These are phyloP conservation scores for Pythium diclinum DNA, from an alignment of 352 stramenopile genomes.

Conservation along the genomic window DNA sequence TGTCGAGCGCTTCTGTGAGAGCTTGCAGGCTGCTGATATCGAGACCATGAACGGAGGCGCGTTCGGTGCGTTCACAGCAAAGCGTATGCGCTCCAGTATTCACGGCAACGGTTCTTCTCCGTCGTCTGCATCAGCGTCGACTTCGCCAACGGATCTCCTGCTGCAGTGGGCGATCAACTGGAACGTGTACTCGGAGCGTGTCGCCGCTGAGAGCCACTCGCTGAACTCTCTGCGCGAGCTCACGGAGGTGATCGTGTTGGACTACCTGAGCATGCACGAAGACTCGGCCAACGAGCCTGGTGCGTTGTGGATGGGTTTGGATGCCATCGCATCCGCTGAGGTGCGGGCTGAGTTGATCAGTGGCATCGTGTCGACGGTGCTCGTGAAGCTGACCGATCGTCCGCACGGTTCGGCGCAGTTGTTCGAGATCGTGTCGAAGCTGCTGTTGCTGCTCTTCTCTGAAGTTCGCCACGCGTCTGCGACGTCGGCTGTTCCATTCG, in stretches of 20 bases:
- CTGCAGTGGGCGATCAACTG: slow-evolving; percentile 79
- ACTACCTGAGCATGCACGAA: slow-evolving; percentile 55
- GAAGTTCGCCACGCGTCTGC: slow-evolving; percentile 34
- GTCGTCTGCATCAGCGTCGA: slow-evolving; percentile 31
- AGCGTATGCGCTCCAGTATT: slow-evolving; percentile 55
- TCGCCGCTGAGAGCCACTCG: slow-evolving; percentile 75
- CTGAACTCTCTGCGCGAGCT: slow-evolving; percentile 77
- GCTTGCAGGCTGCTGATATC: slow-evolving; percentile 58
- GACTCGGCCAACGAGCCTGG: slow-evolving; percentile 30
- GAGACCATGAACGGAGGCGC: slow-evolving; percentile 37
- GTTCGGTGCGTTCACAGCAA: slow-evolving; percentile 49
- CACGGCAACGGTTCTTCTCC: slow-evolving; percentile 34
- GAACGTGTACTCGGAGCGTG: slow-evolving; percentile 83
- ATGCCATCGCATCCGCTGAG: slow-evolving; percentile 51
- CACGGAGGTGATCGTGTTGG: slow-evolving; percentile 73
- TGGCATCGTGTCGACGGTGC: slow-evolving; percentile 52
- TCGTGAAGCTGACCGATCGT: slow-evolving; percentile 62
- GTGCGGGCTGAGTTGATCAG: slow-evolving; percentile 61
- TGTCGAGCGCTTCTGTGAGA: slow-evolving; percentile 65
- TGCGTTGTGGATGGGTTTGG: slow-evolving; percentile 62
- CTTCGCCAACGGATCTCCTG: slow-evolving; percentile 31
- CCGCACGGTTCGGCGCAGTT: slow-evolving; percentile 57
- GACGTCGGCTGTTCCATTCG: background rate
- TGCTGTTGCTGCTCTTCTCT: slow-evolving; percentile 49
- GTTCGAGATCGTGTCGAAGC: slow-evolving; percentile 71